phyloP scores from a whole-genome alignment of 805 yeast genomes.

The Saccharomycopsis amapae region DNA sequence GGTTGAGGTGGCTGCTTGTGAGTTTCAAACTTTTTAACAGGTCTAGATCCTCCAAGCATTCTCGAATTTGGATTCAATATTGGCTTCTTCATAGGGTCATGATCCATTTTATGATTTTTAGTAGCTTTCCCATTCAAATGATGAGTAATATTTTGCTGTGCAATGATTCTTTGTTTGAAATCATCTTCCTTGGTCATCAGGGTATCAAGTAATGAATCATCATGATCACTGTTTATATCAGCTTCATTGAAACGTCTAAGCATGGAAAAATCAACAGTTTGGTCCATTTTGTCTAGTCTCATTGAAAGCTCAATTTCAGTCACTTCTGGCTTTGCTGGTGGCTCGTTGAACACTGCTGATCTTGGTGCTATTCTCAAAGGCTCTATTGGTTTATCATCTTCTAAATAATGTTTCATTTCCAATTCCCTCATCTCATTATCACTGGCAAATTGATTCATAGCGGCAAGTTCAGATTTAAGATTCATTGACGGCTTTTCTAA shows the following conservation, averaged over 20 bases:
- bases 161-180: not conserved
- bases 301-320: not conserved
- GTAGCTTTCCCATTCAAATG: too few relatives aligned
- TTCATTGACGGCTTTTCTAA: too few relatives aligned
- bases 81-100: too few relatives aligned
- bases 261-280: constrained; percentile 7
- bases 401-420: not conserved
- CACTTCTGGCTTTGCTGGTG: not conserved
- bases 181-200: constrained; percentile 7
- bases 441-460: not conserved
- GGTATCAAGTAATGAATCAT: constrained; percentile 7
- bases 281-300: constrained; percentile 2
- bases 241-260: constrained; percentile 6
- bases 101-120: too few relatives aligned
- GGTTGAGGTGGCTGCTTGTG: not conserved
- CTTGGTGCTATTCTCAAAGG: constrained; percentile 3
- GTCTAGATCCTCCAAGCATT: not conserved
- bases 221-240: constrained; percentile 9
- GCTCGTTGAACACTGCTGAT: not conserved
- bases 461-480: too few relatives aligned
- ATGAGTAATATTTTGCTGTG: too few relatives aligned
- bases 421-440: not conserved
- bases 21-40: constrained; percentile 1
- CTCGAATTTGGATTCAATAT: too few relatives aligned
- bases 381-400: constrained; percentile 6